A percentile compares a stretch with the other conserved stretches of the same genome.
phyloP scores from a whole-genome alignment of 2,329 filamentous ascomycete species.

The Phialophora macrospora region DNA sequence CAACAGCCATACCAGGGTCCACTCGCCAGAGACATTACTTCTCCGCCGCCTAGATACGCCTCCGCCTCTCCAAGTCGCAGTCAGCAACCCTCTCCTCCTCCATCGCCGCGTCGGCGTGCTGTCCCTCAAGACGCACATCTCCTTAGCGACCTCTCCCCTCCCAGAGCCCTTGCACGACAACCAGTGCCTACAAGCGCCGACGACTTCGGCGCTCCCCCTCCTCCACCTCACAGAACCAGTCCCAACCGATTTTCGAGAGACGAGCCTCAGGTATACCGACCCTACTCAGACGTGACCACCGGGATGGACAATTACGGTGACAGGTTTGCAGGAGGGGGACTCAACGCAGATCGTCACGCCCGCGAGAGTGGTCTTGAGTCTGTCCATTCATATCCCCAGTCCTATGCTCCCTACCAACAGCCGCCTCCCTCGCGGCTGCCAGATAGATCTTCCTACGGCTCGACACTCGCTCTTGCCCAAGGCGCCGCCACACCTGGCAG shows the following conservation, averaged over 20 bases:
- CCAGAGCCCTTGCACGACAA: slow-evolving; percentile 27
- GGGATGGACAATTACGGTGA: slow-evolving; percentile 33
- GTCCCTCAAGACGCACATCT: slow-evolving; percentile 29
- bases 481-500: slow-evolving; percentile 38
- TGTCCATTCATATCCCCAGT: slow-evolving; percentile 26
- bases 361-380: slow-evolving; percentile 27
- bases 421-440: slow-evolving; percentile 28
- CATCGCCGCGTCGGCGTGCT: slow-evolving; percentile 28
- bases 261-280: slow-evolving; percentile 25
- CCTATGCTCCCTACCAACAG: slow-evolving; percentile 30
- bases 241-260: slow-evolving; percentile 38
- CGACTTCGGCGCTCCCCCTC: slow-evolving; percentile 27
- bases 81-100: slow-evolving; percentile 28
- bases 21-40: slow-evolving; percentile 35
- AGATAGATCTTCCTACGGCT: slow-evolving; percentile 33
- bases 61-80: slow-evolving; percentile 28
- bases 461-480: slow-evolving; percentile 36
- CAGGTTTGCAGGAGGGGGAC: slow-evolving; percentile 23
- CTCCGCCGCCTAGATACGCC: slow-evolving; percentile 40
- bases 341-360: slow-evolving; percentile 3
- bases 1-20: slow-evolving; percentile 33
- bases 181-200: slow-evolving; percentile 20
- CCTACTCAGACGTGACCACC: slow-evolving; percentile 25
- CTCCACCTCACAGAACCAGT: slow-evolving; percentile 43
- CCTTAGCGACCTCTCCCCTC: slow-evolving; percentile 25